A percentile compares a stretch with the other conserved stretches of the same genome.
Conservation (phyloP, 2,329 filamentous ascomycete species). For the Phialophora macrospora region DNA sequence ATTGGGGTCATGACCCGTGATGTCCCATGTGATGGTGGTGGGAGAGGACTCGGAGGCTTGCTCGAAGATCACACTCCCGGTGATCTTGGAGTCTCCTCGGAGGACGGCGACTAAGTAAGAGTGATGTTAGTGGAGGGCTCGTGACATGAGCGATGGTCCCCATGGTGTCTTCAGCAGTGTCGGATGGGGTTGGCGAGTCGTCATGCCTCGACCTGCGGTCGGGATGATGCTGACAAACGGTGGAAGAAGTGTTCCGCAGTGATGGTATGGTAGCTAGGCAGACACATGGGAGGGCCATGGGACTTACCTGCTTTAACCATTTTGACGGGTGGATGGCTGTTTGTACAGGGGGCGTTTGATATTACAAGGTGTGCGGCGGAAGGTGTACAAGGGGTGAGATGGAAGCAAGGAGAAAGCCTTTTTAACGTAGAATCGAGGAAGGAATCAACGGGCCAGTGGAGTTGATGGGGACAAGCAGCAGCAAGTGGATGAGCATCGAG, state of each 20-base stretch:
- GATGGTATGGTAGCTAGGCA: background rate
- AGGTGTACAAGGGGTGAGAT: constrained; percentile 15
- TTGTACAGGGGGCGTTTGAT: constrained; percentile 12
- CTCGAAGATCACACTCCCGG: constrained; percentile 93
- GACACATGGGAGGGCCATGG: background rate
- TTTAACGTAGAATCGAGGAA: constrained; percentile 7
- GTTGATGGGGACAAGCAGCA: constrained; percentile 7
- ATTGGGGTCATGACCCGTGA: constrained; percentile 89
- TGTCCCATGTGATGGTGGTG: constrained; percentile 90
- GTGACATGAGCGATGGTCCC: background rate
- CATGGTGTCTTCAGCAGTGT: constrained; percentile 33
- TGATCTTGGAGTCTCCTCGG: constrained; percentile 96
- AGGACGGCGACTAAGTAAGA: constrained; percentile 78
- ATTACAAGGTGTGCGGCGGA: constrained; percentile 5
- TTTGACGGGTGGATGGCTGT: constrained; percentile 63
- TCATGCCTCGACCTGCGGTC: background rate
- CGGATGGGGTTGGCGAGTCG: background rate
- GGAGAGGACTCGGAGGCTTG: constrained; percentile 80
- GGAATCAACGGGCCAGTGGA: constrained; percentile 26
- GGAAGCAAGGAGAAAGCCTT: constrained; percentile 24
- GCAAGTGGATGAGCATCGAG: background rate
- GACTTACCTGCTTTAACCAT: constrained; percentile 97
- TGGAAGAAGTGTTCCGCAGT: background rate
- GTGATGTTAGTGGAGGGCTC: constrained; percentile 32
- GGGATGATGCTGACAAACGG: constrained; percentile 24